Evolutionary conservation across 2,329 filamentous ascomycete species (phyloP), one percentile per base, ranked within the genome.

Genomic region (Hymenoscyphus repandus): DNA sequence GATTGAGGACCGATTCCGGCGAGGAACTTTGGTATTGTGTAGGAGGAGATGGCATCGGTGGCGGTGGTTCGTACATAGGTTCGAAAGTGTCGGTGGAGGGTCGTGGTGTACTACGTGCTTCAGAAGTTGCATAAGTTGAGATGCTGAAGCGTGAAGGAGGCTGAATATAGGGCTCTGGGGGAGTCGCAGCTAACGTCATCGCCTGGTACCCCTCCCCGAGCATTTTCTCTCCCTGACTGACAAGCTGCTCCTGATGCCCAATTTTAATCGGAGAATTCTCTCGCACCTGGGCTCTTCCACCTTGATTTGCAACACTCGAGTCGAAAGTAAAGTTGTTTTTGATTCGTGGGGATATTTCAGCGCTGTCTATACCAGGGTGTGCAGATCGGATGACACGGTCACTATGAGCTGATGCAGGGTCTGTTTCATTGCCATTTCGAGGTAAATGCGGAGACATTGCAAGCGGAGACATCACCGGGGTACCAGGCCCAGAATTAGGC

Each of bases 121-220:
- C 60, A 9, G 64, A 65, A 11, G 64, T 54, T 2, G 62, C 61
- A 42, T 64, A 62, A 34, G 65, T 66, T 13, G 61, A 63, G 32
- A 65, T 54, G 48, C 64, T 66, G 57, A 67, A 66, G 30, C 62
- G 59, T 2, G 64, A 66, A 10, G 60, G 54, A 13, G 64, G 64
- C 51, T 66, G 58, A 10, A 59, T 51, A 49, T 66, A 63, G 22
- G 56, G 56, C 6, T 62, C 58, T 37, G 49, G 38, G 17, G 51
- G 17, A 30, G 45, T 17, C 30, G 33, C 17, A 18, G 52, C n/a
- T n/a, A n/a, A n/a, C n/a, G n/a, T 45, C 9, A 50, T 41, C 47
- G 61, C 57, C 12, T 63, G 51, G 12, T 58, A 53, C 34, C 64
- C 57, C 10, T 64, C 57, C 10, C 55, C 46, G 47, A 66, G 64